Conservation (phyloP, 768 basidiomycete genomes). For the Asterophora lycoperdoides region DNA sequence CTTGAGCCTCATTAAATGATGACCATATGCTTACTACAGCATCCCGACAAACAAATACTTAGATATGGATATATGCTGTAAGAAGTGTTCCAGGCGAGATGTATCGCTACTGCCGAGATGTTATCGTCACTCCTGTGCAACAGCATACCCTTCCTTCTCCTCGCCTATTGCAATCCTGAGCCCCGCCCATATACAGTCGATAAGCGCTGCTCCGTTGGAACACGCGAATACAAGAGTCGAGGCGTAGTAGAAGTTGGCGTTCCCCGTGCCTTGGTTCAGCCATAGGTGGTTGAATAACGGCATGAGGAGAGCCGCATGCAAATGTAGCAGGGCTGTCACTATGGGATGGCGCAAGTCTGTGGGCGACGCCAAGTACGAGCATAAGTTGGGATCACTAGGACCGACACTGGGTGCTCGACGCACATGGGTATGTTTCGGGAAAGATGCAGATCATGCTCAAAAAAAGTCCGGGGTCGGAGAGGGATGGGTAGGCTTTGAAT, state of each 20-base stretch:
- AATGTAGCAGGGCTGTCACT: slow-evolving; percentile 75
- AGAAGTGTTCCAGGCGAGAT: background rate
- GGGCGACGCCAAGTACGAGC: background rate
- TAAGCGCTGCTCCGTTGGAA: slow-evolving; percentile 75
- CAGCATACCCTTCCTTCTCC: slow-evolving; percentile 45
- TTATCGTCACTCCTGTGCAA: slow-evolving; percentile 51
- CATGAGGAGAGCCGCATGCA: slow-evolving; percentile 80
- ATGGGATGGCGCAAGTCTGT: slow-evolving; percentile 83
- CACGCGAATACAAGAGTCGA: slow-evolving; percentile 91
- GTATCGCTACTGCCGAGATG: too few species aligned
- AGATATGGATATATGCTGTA: background rate
- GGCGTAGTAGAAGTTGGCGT: slow-evolving; percentile 98
- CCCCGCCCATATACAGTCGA: slow-evolving; percentile 84
- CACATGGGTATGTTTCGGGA: slow-evolving; percentile 80
- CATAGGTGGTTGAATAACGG: slow-evolving; percentile 92
- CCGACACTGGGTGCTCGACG: too few species aligned
- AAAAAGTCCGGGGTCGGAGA: slow-evolving; percentile 87
- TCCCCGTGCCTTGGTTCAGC: slow-evolving; percentile 88
- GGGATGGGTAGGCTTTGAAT: slow-evolving; percentile 90
- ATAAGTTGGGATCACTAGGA: too few species aligned
- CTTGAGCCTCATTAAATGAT: slow-evolving; percentile 8
- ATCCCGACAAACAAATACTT: background rate
- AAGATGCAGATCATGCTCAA: slow-evolving; percentile 76
- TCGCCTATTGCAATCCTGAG: slow-evolving; percentile 68
- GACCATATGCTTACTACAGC: background rate